Evolutionary conservation across 805 yeast species (phyloP).

Genomic region (Brettanomyces bruxellensis): DNA sequence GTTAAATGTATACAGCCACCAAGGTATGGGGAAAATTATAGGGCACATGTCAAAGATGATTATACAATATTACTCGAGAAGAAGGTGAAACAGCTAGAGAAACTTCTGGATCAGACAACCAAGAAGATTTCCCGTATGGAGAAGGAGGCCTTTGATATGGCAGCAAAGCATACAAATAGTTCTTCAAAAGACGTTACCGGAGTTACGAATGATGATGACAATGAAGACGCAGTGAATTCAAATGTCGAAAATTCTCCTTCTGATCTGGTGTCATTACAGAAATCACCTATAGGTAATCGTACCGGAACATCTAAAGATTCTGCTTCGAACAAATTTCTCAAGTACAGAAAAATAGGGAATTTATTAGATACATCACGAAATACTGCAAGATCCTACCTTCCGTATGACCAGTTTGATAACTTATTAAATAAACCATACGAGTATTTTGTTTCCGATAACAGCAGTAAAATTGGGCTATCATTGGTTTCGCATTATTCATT

Average conservation of each 20-base stretch:
- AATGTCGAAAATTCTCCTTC: neutral
- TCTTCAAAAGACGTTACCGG: neutral
- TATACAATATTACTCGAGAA: constrained; percentile 50
- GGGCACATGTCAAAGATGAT: constrained; percentile 40
- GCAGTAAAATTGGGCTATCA: constrained; percentile 10
- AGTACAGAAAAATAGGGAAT: constrained; percentile 22
- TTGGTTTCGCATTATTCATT: constrained; percentile 37
- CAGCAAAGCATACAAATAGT: neutral
- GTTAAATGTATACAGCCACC: constrained; percentile 58
- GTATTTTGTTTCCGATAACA: constrained; percentile 12
- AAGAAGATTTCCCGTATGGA: constrained; percentile 1
- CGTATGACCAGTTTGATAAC: constrained; percentile 12
- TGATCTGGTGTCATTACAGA: neutral
- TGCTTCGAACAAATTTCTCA: constrained; percentile 10
- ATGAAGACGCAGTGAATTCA: neutral
- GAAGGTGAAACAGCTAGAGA: constrained; percentile 43
- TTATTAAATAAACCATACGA: constrained; percentile 13
- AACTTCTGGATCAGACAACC: constrained; percentile 27
- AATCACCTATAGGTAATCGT: neutral
- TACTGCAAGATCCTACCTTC: neutral
- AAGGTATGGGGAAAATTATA: constrained; percentile 34
- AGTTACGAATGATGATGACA: constrained; percentile 2
- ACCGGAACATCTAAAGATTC: neutral
- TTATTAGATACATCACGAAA: constrained; percentile 4
- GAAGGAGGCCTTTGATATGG: neutral